These are phyloP conservation scores for Bothriochloa decipiens DNA, from an alignment of 176 grass and related monocot species.

Conservation along the genomic window DNA sequence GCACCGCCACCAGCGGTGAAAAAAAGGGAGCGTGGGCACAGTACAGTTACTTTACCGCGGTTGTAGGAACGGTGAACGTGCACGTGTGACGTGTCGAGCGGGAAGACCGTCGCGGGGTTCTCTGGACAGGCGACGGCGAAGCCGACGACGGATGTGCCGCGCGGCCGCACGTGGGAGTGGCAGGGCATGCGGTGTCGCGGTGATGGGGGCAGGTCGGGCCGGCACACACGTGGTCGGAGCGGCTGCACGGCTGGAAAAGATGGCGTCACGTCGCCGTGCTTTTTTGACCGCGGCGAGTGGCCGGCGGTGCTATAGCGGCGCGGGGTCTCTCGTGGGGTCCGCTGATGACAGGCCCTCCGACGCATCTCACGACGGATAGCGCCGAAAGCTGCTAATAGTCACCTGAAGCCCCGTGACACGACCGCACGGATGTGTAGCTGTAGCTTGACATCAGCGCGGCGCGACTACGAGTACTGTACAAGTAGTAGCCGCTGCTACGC, in stretches of 20 bases:
- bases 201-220: conserved; percentile 43
- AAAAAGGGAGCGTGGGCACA: no score
- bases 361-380: no score
- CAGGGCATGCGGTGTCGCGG: conserved; percentile 39
- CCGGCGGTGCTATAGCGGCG: neutral
- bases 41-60: neutral
- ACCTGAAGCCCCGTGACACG: neutral
- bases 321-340: neutral
- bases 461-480: no score
- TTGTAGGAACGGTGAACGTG: neutral
- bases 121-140: no score
- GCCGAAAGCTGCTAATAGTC: conserved; percentile 18
- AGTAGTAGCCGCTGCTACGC: neutral
- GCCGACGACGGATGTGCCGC: no score
- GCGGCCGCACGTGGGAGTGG: conserved; percentile 32
- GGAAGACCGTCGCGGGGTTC: no score
- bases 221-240: conserved; percentile 36
- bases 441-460: conserved; percentile 7
- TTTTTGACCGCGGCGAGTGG: conserved; percentile 28
- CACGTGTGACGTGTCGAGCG: conserved; percentile 42
- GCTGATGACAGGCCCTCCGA: no score
- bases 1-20: no score
- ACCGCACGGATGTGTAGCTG: neutral
- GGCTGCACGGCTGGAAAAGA: neutral
- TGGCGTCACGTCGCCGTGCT: conserved; percentile 15